These are phyloP conservation scores for Cnidoscolus chayamansa DNA, from an alignment of 441 rosid species.

Conservation along the genomic window DNA sequence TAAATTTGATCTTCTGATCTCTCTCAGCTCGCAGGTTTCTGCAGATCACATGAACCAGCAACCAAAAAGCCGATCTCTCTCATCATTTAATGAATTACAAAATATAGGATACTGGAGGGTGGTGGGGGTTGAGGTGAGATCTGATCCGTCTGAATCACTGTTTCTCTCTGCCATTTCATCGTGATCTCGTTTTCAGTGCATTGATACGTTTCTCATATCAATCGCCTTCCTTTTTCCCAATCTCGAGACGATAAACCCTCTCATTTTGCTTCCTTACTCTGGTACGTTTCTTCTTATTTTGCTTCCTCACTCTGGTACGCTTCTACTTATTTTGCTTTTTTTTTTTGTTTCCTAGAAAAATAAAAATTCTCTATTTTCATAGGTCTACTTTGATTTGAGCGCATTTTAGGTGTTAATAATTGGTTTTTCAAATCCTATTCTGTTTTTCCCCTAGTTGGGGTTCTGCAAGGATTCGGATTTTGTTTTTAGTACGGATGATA, in stretches of 20 bases:
- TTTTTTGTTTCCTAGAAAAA: too few relatives aligned
- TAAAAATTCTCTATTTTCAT: too few relatives aligned
- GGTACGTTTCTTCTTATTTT: slow-evolving; percentile 1
- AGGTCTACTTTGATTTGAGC: neutral
- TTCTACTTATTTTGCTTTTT: too few relatives aligned
- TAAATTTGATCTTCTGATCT: neutral
- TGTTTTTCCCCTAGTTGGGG: neutral
- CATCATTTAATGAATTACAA: slow-evolving; percentile 1
- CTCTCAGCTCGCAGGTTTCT: neutral
- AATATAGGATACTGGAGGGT: neutral
- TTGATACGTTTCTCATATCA: slow-evolving; percentile 31
- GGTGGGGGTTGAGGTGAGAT: slow-evolving; percentile 13
- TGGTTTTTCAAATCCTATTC: neutral
- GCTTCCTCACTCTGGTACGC: slow-evolving; percentile 1
- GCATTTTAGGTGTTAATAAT: neutral
- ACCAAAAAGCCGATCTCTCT: slow-evolving; percentile 8
- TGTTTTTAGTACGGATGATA: neutral
- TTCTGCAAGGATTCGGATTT: neutral
- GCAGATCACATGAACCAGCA: slow-evolving; percentile 5
- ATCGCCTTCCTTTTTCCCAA: slow-evolving; percentile 11
- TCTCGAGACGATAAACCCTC: slow-evolving; percentile 26
- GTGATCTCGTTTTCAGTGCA: slow-evolving; percentile 59
- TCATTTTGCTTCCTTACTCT: neutral
- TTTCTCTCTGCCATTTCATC: slow-evolving; percentile 28
- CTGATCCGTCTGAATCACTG: slow-evolving; percentile 17